phyloP scores from a whole-genome alignment of 2,329 filamentous ascomycete genomes.

The Epichloe festucae region DNA sequence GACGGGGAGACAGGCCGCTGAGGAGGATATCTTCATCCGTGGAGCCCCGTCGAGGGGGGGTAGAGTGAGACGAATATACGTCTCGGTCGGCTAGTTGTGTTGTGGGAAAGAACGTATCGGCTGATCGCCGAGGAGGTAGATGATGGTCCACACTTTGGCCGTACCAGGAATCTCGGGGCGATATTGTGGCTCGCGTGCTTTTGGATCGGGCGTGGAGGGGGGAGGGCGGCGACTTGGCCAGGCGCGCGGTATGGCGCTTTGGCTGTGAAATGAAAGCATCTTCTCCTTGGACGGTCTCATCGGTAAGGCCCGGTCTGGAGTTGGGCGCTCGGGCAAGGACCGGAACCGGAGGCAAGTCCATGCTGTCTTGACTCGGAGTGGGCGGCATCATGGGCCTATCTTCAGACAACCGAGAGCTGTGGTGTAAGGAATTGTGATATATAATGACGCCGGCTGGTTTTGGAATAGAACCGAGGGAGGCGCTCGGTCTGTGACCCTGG shows the following conservation, averaged over 20 bases:
- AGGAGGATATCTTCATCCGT: slow-evolving; percentile 32
- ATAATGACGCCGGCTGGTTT: slow-evolving; percentile 42
- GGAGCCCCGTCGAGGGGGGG: slow-evolving; percentile 27
- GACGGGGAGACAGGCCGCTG: slow-evolving; percentile 36
- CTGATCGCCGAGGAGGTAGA: slow-evolving; percentile 19
- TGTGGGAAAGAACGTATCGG: slow-evolving; percentile 14
- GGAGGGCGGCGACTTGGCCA: slow-evolving; percentile 37
- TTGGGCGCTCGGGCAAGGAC: slow-evolving; percentile 49
- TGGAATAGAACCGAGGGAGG: slow-evolving; percentile 22
- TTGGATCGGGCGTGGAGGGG: slow-evolving; percentile 28
- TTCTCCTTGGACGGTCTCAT: slow-evolving; percentile 46
- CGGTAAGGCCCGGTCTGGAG: slow-evolving; percentile 47
- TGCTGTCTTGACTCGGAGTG: slow-evolving; percentile 26
- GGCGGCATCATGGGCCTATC: slow-evolving; percentile 19
- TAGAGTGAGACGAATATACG: slow-evolving; percentile 29
- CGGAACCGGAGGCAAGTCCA: slow-evolving; percentile 34
- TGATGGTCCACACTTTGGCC: slow-evolving; percentile 21
- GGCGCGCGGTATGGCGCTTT: slow-evolving; percentile 35
- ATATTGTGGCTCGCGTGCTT: slow-evolving; percentile 34
- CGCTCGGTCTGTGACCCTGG: slow-evolving; percentile 15
- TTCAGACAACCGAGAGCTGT: slow-evolving; percentile 13
- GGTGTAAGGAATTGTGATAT: slow-evolving; percentile 27
- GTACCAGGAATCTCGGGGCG: slow-evolving; percentile 25
- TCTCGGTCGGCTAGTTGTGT: not conserved
- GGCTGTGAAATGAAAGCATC: slow-evolving; percentile 42